phyloP scores from a whole-genome alignment of 352 stramenopile species.

The Phytophthora sojae region DNA sequence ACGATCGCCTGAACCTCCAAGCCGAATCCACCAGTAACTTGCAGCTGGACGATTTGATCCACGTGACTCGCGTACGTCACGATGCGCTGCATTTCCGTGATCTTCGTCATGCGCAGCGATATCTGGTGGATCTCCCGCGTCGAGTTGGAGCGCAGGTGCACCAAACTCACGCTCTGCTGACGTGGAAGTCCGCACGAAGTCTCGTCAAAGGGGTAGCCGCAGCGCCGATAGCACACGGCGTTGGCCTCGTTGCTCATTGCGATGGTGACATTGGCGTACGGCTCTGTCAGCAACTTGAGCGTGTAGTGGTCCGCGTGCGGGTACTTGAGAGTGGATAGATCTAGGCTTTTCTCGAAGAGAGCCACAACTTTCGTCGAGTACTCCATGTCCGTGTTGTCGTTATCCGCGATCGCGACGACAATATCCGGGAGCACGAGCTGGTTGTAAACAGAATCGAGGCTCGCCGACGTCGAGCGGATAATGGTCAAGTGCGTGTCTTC shows the following conservation, averaged over 20 bases:
- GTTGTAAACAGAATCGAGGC: slow-evolving; percentile 68
- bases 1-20: slow-evolving; percentile 52
- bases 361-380: slow-evolving; percentile 58
- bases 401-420: slow-evolving; percentile 73
- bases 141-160: slow-evolving; percentile 65
- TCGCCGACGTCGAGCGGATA: slow-evolving; percentile 54
- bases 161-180: slow-evolving; percentile 69
- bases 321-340: slow-evolving; percentile 24
- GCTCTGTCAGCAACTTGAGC: slow-evolving; percentile 62
- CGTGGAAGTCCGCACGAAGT: slow-evolving; percentile 62
- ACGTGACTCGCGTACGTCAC: slow-evolving; percentile 64
- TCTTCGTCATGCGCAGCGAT: slow-evolving; percentile 48
- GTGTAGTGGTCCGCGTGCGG: slow-evolving; percentile 48
- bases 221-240: slow-evolving; percentile 69
- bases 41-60: slow-evolving; percentile 58
- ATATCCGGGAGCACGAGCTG: slow-evolving; percentile 65
- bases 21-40: slow-evolving; percentile 56
- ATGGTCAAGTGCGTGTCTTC: slow-evolving; percentile 65
- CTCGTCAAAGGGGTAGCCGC: slow-evolving; percentile 69
- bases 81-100: slow-evolving; percentile 74
- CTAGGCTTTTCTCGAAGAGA: slow-evolving; percentile 44
- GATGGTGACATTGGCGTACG: slow-evolving; percentile 77
- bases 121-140: slow-evolving; percentile 74
- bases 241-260: slow-evolving; percentile 81
- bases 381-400: slow-evolving; percentile 55